Evolutionary conservation across 192 early-diverging fungal species (phyloP).

Genomic region (Linnemannia schmuckeri): DNA sequence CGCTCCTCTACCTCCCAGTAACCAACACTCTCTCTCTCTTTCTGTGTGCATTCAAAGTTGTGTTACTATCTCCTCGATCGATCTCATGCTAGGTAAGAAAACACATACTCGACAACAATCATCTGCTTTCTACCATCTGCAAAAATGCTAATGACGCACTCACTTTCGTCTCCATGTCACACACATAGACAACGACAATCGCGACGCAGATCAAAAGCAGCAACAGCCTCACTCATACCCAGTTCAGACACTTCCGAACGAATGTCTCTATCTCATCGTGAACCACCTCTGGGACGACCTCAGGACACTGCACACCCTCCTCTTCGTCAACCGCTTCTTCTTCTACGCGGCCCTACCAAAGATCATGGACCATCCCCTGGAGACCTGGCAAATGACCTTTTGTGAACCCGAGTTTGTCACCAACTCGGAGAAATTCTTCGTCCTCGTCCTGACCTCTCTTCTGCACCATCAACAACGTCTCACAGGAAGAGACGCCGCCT

Average conservation of each 20-base stretch:
- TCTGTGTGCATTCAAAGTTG: background rate
- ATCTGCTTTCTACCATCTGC: background rate
- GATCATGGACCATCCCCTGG: background rate
- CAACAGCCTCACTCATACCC: background rate
- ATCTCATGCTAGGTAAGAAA: background rate
- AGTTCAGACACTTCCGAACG: slow-evolving; percentile 9
- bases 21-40: background rate
- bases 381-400: background rate
- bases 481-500: background rate
- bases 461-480: background rate
- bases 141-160: background rate
- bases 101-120: background rate
- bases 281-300: slow-evolving; percentile 6
- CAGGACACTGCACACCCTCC: slow-evolving; percentile 7
- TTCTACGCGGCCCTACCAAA: slow-evolving; percentile 14
- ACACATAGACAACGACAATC: background rate
- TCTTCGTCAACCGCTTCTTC: slow-evolving; percentile 28
- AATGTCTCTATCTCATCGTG: slow-evolving; percentile 16
- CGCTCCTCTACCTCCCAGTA: background rate
- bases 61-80: background rate
- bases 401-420: background rate
- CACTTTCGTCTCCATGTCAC: background rate
- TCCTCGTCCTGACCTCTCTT: background rate
- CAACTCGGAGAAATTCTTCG: background rate
- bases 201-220: background rate